Percentiles rank a stretch among this genome's conserved stretches.
Evolutionary conservation across 768 basidiomycete species (phyloP).

Genomic region (Tricholoma matsutake): DNA sequence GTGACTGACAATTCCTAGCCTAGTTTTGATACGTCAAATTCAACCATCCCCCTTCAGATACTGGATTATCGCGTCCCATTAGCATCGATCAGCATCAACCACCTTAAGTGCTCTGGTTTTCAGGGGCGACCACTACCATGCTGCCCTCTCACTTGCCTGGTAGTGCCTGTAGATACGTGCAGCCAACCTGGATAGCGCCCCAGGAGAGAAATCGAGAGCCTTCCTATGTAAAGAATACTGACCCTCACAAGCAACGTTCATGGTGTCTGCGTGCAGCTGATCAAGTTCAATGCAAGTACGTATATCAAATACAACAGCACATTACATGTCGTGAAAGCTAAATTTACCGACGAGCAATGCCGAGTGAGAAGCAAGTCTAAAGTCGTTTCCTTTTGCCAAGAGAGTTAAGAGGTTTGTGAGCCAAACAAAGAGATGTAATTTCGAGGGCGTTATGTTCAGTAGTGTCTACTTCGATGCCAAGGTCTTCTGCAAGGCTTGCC

Average conservation of each 20-base stretch:
- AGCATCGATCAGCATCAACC: too few species aligned
- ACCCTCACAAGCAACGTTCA: not conserved
- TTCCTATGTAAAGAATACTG: too few species aligned
- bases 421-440: constrained; percentile 52
- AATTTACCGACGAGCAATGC: not conserved
- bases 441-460: constrained; percentile 68
- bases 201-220: too few species aligned
- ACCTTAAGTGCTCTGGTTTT: too few species aligned
- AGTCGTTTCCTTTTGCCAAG: constrained; percentile 53
- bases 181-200: too few species aligned
- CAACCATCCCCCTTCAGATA: too few species aligned
- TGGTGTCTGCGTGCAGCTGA: not conserved
- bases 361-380: not conserved
- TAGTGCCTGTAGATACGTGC: too few species aligned
- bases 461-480: constrained; percentile 80
- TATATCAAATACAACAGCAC: not conserved
- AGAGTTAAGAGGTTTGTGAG: constrained; percentile 26
- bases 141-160: too few species aligned
- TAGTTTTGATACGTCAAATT: too few species aligned
- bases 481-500: constrained; percentile 63
- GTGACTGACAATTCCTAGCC: too few species aligned
- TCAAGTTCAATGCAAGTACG: not conserved
- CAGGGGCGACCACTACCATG: not conserved
- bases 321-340: not conserved
- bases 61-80: too few species aligned